Conservation (phyloP, 2,329 filamentous ascomycete genomes). For the Neonectria hederae region DNA sequence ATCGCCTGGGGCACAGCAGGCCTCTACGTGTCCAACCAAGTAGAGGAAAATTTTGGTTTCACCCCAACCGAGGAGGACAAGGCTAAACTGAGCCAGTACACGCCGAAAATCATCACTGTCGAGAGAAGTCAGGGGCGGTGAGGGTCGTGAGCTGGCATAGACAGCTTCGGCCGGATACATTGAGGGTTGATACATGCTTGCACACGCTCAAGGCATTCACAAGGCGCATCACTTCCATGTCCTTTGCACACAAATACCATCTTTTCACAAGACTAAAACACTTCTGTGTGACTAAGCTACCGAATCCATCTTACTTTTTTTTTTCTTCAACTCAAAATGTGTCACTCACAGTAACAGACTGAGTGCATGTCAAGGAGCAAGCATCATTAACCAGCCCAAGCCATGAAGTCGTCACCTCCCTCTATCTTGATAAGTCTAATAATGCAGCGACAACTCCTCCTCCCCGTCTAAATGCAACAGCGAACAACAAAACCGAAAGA, state of each 20-base stretch:
- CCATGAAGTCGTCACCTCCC: constrained; percentile 48
- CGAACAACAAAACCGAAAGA: constrained; percentile 44
- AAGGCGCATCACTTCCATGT: background rate
- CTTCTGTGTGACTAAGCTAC: constrained; percentile 2
- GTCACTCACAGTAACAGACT: constrained; percentile 29
- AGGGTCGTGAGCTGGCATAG: background rate
- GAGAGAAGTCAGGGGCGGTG: constrained; percentile 26
- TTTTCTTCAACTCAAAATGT: constrained; percentile 6
- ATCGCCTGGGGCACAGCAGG: constrained; percentile 81
- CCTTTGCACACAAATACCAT: background rate
- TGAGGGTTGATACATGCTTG: too few species aligned
- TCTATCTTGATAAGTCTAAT: constrained; percentile 54
- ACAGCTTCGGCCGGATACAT: background rate
- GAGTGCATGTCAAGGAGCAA: constrained; percentile 32
- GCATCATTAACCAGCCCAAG: constrained; percentile 49
- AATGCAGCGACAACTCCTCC: constrained; percentile 51
- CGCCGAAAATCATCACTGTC: constrained; percentile 71
- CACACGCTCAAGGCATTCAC: background rate
- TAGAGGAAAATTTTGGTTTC: constrained; percentile 78
- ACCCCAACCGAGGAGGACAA: constrained; percentile 78
- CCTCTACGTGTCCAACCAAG: constrained; percentile 76
- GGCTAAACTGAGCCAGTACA: constrained; percentile 67
- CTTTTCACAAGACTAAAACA: background rate
- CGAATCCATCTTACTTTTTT: constrained; percentile 24
- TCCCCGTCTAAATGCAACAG: constrained; percentile 50